Evolutionary conservation across 179 eudicot species (phyloP).

Genomic region (Spergularia azorica): DNA sequence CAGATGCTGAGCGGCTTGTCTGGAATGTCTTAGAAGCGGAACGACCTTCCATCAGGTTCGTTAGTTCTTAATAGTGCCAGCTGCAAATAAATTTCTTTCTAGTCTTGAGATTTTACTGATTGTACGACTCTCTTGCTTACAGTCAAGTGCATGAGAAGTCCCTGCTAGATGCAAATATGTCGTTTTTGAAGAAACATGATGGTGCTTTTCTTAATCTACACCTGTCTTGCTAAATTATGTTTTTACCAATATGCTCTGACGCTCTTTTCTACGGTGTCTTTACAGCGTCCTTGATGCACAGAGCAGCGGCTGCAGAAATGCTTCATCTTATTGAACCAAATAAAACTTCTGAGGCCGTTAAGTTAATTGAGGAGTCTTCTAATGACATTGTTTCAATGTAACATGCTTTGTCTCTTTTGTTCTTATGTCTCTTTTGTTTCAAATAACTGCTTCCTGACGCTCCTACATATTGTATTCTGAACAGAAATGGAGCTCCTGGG

Average conservation of each 20-base stretch:
- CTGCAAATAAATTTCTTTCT: not conserved
- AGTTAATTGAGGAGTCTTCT: slow-evolving; percentile 68
- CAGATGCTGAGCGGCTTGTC: slow-evolving; percentile 77
- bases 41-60: slow-evolving; percentile 73
- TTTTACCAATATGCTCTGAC: not conserved
- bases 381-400: slow-evolving; percentile 54
- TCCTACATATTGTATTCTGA: not conserved
- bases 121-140: slow-evolving; percentile 22
- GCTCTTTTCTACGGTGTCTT: not conserved
- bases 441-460: not conserved
- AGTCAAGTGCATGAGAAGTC: slow-evolving; percentile 85
- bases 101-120: not conserved
- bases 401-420: not conserved
- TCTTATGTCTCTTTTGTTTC: not conserved
- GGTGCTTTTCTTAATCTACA: slow-evolving; percentile 38
- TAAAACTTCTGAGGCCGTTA: slow-evolving; percentile 72
- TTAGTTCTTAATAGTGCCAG: not conserved
- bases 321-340: slow-evolving; percentile 65
- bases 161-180: slow-evolving; percentile 64
- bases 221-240: not conserved
- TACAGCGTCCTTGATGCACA: slow-evolving; percentile 90
- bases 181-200: slow-evolving; percentile 76
- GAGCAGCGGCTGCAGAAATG: slow-evolving; percentile 96
- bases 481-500: slow-evolving; percentile 65
- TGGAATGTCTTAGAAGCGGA: slow-evolving; percentile 88